Evolutionary conservation across 2,329 filamentous ascomycete species (phyloP).

Genomic region (Penicillium oxalicum): DNA sequence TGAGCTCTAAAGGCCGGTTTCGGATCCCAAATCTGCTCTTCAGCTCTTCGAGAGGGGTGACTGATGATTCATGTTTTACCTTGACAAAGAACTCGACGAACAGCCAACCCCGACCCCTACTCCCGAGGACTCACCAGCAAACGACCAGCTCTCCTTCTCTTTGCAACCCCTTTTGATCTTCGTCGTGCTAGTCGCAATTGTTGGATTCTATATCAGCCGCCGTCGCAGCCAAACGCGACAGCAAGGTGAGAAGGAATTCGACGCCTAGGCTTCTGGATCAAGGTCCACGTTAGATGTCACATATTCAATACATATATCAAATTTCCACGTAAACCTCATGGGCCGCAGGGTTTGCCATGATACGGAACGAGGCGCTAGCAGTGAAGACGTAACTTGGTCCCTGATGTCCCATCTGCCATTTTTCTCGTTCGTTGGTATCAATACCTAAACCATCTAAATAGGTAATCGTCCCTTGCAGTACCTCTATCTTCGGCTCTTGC

Average conservation of each 20-base stretch:
- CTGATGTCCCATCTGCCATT: too few species aligned
- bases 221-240: conserved; percentile 14
- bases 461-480: too few species aligned
- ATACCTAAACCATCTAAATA: too few species aligned
- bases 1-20: conserved; percentile 53
- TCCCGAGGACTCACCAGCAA: conserved; percentile 7
- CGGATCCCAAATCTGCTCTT: conserved; percentile 17
- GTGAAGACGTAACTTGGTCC: too few species aligned
- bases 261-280: conserved; percentile 5
- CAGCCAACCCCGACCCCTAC: background rate
- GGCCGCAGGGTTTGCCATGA: too few species aligned
- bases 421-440: too few species aligned
- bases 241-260: conserved; percentile 12
- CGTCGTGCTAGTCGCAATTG: conserved; percentile 14
- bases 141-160: conserved; percentile 8
- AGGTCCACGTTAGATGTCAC: background rate
- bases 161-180: conserved; percentile 15
- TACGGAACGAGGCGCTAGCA: too few species aligned
- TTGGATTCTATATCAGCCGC: conserved; percentile 16
- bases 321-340: too few species aligned
- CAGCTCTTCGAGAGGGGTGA: conserved; percentile 24
- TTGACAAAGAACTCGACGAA: conserved; percentile 15
- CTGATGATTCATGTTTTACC: conserved; percentile 29
- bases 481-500: too few species aligned
- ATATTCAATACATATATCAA: background rate